These are phyloP conservation scores for Rhodotorula sp. DNA, from an alignment of 1,284 basidiomycete species.

Conservation along the genomic window DNA sequence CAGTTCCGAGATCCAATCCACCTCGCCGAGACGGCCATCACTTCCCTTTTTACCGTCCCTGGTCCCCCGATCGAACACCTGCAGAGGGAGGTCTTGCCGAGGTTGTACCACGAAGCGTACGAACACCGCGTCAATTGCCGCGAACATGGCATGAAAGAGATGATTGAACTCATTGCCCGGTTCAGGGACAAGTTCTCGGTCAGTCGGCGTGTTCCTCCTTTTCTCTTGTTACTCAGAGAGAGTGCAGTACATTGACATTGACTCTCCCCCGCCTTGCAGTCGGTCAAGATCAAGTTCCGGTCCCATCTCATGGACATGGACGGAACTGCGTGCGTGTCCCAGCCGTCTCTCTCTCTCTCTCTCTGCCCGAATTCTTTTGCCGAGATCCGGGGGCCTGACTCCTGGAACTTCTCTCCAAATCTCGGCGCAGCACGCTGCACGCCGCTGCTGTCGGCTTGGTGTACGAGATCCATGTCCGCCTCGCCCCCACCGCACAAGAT, in stretches of 20 bases:
- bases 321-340: slow-evolving; percentile 27
- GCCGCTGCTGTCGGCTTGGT: slow-evolving; percentile 27
- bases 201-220: background rate
- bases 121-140: slow-evolving; percentile 30
- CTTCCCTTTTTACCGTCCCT: slow-evolving; percentile 19
- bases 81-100: slow-evolving; percentile 11
- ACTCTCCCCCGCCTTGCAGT: background rate
- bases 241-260: too few relatives aligned
- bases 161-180: slow-evolving; percentile 2
- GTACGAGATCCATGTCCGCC: slow-evolving; percentile 22
- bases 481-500: background rate
- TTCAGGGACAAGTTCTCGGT: slow-evolving; percentile 21
- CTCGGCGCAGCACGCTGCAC: too few relatives aligned
- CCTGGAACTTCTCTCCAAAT: too few relatives aligned
- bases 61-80: slow-evolving; percentile 26
- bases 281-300: slow-evolving; percentile 23
- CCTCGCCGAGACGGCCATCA: slow-evolving; percentile 24
- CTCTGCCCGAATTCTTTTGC: too few relatives aligned
- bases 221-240: too few relatives aligned
- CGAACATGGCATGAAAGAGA: slow-evolving; percentile 22
- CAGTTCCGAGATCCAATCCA: slow-evolving; percentile 16
- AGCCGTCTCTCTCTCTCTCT: background rate
- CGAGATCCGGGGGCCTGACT: too few relatives aligned
- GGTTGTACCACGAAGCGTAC: slow-evolving; percentile 31
- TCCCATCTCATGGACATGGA: slow-evolving; percentile 32